phyloP scores from a whole-genome alignment of 768 basidiomycete species.

The Dictyophora rubrovolvata region DNA sequence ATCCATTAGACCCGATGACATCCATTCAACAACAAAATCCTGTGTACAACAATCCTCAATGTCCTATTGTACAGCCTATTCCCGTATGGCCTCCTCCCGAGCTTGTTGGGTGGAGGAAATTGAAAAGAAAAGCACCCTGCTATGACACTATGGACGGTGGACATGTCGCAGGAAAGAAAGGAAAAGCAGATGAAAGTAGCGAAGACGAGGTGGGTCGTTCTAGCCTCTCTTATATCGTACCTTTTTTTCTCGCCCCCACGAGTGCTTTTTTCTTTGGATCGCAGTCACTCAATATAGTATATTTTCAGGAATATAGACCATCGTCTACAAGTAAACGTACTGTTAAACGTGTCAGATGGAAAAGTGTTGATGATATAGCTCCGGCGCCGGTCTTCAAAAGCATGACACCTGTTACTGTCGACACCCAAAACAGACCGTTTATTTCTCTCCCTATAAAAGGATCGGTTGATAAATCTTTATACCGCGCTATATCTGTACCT shows the following conservation, averaged over 20 bases:
- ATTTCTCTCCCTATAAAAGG: background rate
- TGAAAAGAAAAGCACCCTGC: too few relatives aligned
- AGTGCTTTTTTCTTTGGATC: too few relatives aligned
- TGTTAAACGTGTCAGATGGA: background rate
- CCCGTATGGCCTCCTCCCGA: background rate
- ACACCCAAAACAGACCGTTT: background rate
- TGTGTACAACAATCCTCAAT: background rate
- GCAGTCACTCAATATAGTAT: too few relatives aligned
- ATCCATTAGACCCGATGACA: slow-evolving; percentile 3
- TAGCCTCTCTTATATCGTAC: background rate
- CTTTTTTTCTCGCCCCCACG: too few relatives aligned
- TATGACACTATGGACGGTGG: background rate
- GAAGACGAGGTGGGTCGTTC: background rate
- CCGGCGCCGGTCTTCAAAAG: background rate
- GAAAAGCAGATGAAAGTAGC: background rate
- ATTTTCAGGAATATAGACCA: too few relatives aligned
- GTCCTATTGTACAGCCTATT: background rate
- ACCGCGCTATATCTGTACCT: background rate
- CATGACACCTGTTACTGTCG: background rate
- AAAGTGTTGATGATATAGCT: background rate
- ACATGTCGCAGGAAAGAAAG: background rate
- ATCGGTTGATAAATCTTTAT: background rate
- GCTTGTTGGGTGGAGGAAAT: background rate
- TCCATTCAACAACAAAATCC: background rate
- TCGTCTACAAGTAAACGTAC: background rate